Conservation (phyloP, 305 asterid genomes). For the Coffea humblotiana region DNA sequence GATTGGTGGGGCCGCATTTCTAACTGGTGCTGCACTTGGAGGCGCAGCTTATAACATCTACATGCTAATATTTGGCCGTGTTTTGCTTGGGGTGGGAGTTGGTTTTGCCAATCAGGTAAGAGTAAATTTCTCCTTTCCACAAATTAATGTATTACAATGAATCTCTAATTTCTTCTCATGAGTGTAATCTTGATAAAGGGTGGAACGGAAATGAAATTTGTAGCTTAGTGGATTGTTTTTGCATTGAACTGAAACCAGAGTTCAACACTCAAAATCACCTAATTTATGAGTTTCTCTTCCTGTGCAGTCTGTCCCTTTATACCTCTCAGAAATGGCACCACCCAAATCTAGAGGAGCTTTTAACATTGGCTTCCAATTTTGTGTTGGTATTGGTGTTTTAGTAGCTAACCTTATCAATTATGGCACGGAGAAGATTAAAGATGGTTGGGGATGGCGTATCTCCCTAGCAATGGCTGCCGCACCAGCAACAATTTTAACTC, state of each 20-base stretch:
- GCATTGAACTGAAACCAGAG: too few species aligned
- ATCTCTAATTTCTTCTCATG: not conserved
- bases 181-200: too few species aligned
- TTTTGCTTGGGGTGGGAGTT: constrained; percentile 75
- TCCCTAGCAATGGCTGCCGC: constrained; percentile 64
- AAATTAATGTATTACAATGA: not conserved
- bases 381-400: constrained; percentile 57
- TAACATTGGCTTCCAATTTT: constrained; percentile 60
- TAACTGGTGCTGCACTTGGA: constrained; percentile 58
- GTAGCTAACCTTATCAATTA: constrained; percentile 61
- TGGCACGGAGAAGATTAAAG: constrained; percentile 52
- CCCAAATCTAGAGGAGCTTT: constrained; percentile 69
- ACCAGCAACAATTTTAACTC: constrained; percentile 51
- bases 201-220: too few species aligned
- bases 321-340: constrained; percentile 93
- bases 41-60: constrained; percentile 55
- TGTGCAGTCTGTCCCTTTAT: constrained; percentile 69
- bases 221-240: too few species aligned
- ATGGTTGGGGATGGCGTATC: constrained; percentile 73
- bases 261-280: not conserved
- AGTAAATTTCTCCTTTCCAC: not conserved
- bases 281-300: not conserved
- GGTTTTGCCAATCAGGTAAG: constrained; percentile 76
- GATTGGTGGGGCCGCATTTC: constrained; percentile 54
- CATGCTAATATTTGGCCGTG: constrained; percentile 57